Evolutionary conservation across 768 basidiomycete species (phyloP), one percentile per base, ranked within the genome.

Genomic region (button mushroom (Agaricus bisporus)): DNA sequence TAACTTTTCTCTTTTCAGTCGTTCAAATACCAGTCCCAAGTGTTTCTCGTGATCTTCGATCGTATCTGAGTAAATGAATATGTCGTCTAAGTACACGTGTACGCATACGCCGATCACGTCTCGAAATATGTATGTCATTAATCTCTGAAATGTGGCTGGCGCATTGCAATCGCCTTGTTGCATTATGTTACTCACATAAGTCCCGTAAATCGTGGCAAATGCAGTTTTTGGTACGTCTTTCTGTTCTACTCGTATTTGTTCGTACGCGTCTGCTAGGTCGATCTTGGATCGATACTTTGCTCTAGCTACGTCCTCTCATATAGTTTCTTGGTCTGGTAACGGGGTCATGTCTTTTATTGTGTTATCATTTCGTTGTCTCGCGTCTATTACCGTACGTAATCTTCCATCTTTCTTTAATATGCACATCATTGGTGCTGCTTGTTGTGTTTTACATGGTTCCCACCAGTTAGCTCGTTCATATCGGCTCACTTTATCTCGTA

Each of bases 221-320:
- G 63, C 50, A 0, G 63, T 60, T 0, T 56, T 47, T 2, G 48
- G 32, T 1, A 69, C 65, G 50, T 70, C 61, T 17, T 63, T 59
- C 10, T 64, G 63, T 10, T 60, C 43, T 0, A 67, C 57, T 1
- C 60, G 36, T 26, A 68, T 65, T 38, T 76, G 75, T 57, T 77
- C 70, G 58, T 73, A 77, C 2, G 71, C 71, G 44, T 72, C 65
- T 17, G 66, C 63, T 32, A 70, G 49, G 55, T 77, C 71, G 1
- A 78, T 64, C 18, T 67, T 64, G 0, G 71, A 69, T 0, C 68
- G 49, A 44, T 61, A 68, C n/a, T 49, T 56, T 0, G 57, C 58
- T 1, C 61, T 25, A 0, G 70, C 68, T 0, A 73, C 68, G 8
- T 66, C 63, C 4, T 58, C 52, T n/a, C 62, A 42, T 1, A 76